phyloP scores from a whole-genome alignment of 1,284 basidiomycete species.

The Ceratobasidium sp. region DNA sequence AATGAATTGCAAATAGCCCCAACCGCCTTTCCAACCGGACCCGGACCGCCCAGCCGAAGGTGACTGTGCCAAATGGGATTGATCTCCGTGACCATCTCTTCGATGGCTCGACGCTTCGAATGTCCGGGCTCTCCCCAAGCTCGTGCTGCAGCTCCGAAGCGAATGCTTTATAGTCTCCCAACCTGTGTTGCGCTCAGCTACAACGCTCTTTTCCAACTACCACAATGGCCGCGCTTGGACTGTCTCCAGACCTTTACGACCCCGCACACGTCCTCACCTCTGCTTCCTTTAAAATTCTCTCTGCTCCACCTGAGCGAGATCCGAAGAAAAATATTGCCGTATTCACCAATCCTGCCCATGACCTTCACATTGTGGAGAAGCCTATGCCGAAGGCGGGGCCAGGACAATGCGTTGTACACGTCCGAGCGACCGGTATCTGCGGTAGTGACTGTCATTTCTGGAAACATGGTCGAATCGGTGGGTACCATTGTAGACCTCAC shows the following conservation, averaged over 20 bases:
- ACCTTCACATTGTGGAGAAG: conserved; percentile 60
- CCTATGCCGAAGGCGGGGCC: conserved; percentile 55
- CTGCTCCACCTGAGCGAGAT: conserved; percentile 39
- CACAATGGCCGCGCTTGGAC: conserved; percentile 39
- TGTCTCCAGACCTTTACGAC: conserved; percentile 49
- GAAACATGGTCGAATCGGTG: conserved; percentile 62
- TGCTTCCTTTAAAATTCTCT: conserved; percentile 51
- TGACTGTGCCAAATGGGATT: conserved; percentile 26
- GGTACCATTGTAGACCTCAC: conserved; percentile 27
- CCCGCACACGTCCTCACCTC: conserved; percentile 48
- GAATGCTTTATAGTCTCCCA: conserved; percentile 16
- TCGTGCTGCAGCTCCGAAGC: conserved; percentile 16
- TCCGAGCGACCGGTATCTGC: conserved; percentile 62
- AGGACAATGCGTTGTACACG: conserved; percentile 61
- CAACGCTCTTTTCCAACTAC: neutral
- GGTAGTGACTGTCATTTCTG: conserved; percentile 62
- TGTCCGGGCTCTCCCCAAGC: conserved; percentile 14
- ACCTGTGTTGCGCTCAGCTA: neutral
- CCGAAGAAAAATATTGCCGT: conserved; percentile 54
- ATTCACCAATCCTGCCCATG: conserved; percentile 59
- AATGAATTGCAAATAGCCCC: neutral
- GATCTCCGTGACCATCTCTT: conserved; percentile 41
- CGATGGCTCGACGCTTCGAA: neutral
- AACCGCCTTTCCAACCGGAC: too few relatives aligned
- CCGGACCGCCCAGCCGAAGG: conserved; percentile 36